Percentiles rank a stretch among this genome's conserved stretches.
Evolutionary conservation across 169 alveolate species (phyloP).

Genomic region (Perkinsus chesapeaki): DNA sequence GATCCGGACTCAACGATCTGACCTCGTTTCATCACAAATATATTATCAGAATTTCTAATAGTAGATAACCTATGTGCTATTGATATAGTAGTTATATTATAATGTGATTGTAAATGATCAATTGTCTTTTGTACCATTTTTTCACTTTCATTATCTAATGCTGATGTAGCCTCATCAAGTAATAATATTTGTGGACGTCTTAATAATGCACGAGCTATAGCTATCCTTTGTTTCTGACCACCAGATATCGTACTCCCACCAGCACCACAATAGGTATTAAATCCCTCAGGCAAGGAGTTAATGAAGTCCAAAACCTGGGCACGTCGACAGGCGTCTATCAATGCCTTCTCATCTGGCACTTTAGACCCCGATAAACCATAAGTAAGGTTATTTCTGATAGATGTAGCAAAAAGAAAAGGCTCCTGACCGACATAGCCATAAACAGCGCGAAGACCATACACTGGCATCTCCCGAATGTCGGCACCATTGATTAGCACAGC

Average conservation of each 20-base stretch:
- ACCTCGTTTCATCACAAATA: conserved; percentile 57
- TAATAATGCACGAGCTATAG: conserved; percentile 71
- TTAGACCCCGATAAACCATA: conserved; percentile 42
- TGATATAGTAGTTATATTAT: conserved; percentile 50
- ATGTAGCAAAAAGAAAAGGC: conserved; percentile 41
- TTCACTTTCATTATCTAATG: conserved; percentile 49
- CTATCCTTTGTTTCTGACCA: conserved; percentile 71
- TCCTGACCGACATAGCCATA: conserved; percentile 75
- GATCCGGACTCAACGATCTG: conserved; percentile 58
- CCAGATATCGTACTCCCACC: conserved; percentile 54
- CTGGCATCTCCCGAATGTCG: not conserved
- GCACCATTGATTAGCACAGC: conserved; percentile 26
- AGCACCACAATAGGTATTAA: conserved; percentile 77
- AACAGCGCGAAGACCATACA: conserved; percentile 44
- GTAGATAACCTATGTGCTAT: conserved; percentile 81
- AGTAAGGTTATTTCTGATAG: conserved; percentile 15
- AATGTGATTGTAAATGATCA: conserved; percentile 21
- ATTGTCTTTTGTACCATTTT: conserved; percentile 31
- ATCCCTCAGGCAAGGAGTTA: conserved; percentile 58
- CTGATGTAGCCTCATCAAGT: conserved; percentile 81
- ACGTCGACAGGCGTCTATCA: conserved; percentile 32
- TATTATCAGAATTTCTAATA: conserved; percentile 57
- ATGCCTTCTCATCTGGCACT: conserved; percentile 72
- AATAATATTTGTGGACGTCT: conserved; percentile 52
- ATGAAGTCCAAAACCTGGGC: conserved; percentile 80